Evolutionary conservation across 2,329 filamentous ascomycete species (phyloP).

Genomic region (Pseudogymnoascus sp.): DNA sequence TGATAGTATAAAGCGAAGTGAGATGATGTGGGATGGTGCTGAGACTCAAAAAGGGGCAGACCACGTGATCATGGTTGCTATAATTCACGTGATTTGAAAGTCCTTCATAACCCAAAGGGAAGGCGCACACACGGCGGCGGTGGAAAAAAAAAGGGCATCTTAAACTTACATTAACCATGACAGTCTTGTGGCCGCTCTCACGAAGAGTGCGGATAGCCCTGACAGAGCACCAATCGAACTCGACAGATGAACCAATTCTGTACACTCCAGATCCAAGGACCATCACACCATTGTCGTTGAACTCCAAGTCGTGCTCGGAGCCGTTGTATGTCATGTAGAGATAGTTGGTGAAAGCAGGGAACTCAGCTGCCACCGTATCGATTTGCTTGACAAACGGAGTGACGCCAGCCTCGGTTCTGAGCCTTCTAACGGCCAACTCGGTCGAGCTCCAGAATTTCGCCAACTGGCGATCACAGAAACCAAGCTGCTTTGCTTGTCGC

Average conservation of each 20-base stretch:
- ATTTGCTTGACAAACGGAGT: constrained; percentile 94
- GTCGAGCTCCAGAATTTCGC: constrained; percentile 93
- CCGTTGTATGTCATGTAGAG: constrained; percentile 95
- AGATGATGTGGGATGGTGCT: constrained; percentile 12
- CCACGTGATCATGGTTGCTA: neutral
- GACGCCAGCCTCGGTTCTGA: constrained; percentile 79
- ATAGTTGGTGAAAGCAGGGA: constrained; percentile 91
- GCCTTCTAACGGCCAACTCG: constrained; percentile 77
- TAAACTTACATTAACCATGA: constrained; percentile 67
- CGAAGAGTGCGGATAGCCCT: constrained; percentile 85
- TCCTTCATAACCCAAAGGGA: neutral
- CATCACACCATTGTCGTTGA: constrained; percentile 90
- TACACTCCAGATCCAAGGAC: constrained; percentile 94
- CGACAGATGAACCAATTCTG: constrained; percentile 92
- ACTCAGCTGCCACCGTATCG: constrained; percentile 95
- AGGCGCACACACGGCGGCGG: neutral
- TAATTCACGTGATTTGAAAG: neutral
- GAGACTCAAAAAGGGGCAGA: neutral
- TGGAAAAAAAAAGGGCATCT: constrained; percentile 14
- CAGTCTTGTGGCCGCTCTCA: constrained; percentile 77
- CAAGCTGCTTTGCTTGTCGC: constrained; percentile 81
- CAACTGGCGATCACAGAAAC: constrained; percentile 88
- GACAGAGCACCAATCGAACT: constrained; percentile 99
- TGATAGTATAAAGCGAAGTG: constrained; percentile 9
- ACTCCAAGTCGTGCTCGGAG: constrained; percentile 71